Conservation (phyloP, 75 land plant genomes). For the Pinus tabuliformis region DNA sequence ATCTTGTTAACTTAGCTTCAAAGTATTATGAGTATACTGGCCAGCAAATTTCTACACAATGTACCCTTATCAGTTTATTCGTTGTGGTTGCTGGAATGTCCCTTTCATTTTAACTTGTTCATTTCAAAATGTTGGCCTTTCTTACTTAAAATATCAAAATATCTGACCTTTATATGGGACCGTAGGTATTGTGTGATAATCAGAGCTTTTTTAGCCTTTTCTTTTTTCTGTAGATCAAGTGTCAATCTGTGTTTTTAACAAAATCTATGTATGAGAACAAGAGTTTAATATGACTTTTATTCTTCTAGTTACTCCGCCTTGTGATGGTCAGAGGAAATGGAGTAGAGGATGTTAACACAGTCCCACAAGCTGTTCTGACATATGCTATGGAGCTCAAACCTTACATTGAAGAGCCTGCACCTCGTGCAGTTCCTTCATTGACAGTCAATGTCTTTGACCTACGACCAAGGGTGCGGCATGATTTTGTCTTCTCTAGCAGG, state of each 20-base stretch:
- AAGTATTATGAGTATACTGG: no score
- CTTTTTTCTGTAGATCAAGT: neutral
- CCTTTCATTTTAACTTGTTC: no score
- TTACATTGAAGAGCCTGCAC: slow-evolving; percentile 80
- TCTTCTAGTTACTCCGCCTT: slow-evolving; percentile 53
- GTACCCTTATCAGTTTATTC: no score
- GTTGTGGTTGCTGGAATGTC: no score
- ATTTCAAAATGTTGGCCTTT: no score
- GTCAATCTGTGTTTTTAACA: neutral
- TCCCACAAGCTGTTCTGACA: slow-evolving; percentile 47
- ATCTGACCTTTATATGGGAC: no score
- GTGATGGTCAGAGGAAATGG: slow-evolving; percentile 25
- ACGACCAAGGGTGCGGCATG: slow-evolving; percentile 67
- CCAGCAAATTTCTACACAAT: no score
- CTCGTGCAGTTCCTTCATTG: slow-evolving; percentile 37
- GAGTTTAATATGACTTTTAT: neutral
- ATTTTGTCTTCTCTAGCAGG: slow-evolving; percentile 61
- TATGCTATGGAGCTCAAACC: slow-evolving; percentile 88
- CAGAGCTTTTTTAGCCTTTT: neutral
- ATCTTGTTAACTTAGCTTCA: no score
- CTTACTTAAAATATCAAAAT: no score
- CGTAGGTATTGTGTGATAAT: no score
- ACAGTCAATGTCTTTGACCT: slow-evolving; percentile 37
- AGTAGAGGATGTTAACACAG: slow-evolving; percentile 2
- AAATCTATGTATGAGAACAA: neutral